These are phyloP conservation scores for Austroboletus novae-zelandiae DNA, from an alignment of 1,284 basidiomycete genomes.

Conservation along the genomic window DNA sequence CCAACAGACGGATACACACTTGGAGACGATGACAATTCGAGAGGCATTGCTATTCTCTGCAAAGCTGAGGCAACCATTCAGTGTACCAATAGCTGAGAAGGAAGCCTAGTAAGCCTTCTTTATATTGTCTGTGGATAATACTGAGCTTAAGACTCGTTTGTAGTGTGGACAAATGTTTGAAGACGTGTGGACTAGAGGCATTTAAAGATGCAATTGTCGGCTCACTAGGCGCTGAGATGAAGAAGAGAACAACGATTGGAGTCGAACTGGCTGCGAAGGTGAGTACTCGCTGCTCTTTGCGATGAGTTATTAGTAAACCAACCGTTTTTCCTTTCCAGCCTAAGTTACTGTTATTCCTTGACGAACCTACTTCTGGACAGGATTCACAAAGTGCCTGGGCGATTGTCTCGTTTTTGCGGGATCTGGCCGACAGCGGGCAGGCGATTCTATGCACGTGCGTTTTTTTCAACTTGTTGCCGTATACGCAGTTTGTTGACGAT, in stretches of 20 bases:
- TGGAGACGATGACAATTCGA: conserved; percentile 73
- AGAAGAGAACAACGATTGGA: conserved; percentile 79
- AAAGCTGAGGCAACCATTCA: conserved; percentile 72
- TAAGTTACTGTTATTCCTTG: conserved; percentile 76
- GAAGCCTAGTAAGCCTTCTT: conserved; percentile 57
- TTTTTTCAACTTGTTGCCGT: conserved; percentile 25
- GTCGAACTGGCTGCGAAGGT: conserved; percentile 79
- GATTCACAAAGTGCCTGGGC: conserved; percentile 91
- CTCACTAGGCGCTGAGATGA: conserved; percentile 71
- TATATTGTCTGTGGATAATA: no score
- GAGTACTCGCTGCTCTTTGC: neutral
- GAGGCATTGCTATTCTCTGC: conserved; percentile 86
- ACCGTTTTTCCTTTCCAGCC: conserved; percentile 46
- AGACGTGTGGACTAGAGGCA: conserved; percentile 72
- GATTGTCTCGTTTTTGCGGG: conserved; percentile 75
- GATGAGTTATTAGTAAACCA: neutral
- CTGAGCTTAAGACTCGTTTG: no score
- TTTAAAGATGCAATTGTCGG: conserved; percentile 78
- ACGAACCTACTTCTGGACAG: conserved; percentile 82
- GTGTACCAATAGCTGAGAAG: conserved; percentile 70
- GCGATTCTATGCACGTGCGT: conserved; percentile 74
- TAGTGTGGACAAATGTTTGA: conserved; percentile 75
- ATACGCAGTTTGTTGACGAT: neutral
- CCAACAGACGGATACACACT: conserved; percentile 80
- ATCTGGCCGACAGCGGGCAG: conserved; percentile 76